Percentiles rank a stretch among this genome's conserved stretches.
Evolutionary conservation across 352 stramenopile species (phyloP).

Genomic region (Phytopythium chamaehyphon): DNA sequence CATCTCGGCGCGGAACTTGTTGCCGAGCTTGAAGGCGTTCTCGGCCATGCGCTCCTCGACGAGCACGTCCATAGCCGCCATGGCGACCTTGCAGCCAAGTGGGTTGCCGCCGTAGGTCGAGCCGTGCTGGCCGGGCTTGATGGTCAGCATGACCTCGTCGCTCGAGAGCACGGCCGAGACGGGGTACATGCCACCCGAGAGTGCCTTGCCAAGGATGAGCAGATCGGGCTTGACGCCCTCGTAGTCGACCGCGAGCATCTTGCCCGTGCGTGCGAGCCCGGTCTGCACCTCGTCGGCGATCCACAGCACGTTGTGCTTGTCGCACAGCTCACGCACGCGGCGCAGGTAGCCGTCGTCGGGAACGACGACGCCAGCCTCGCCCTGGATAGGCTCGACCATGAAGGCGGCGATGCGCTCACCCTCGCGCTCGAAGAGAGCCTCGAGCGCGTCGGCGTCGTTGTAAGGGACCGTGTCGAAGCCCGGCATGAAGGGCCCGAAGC

Average conservation of each 20-base stretch:
- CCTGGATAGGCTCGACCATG: conserved; percentile 99
- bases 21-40: conserved; percentile 92
- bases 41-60: conserved; percentile 95
- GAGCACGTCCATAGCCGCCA: conserved; percentile 91
- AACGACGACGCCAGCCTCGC: conserved; percentile 98
- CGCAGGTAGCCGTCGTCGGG: conserved; percentile 96
- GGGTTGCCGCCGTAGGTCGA: conserved; percentile 98
- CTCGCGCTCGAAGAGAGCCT: conserved; percentile 76
- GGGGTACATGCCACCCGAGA: conserved; percentile 97
- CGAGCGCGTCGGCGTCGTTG: conserved; percentile 91
- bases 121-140: conserved; percentile 97
- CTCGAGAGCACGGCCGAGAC: conserved; percentile 96
- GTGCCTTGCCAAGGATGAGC: conserved; percentile 94
- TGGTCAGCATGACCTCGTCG: conserved; percentile 97
- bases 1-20: conserved; percentile 92
- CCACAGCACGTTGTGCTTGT: conserved; percentile 98
- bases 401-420: conserved; percentile 94
- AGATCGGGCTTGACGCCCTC: conserved; percentile 98
- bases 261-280: conserved; percentile 95
- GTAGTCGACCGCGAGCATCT: conserved; percentile 96
- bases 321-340: conserved; percentile 88
- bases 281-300: conserved; percentile 99
- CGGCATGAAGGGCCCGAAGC: conserved; percentile 98
- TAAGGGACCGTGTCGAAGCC: conserved; percentile 93
- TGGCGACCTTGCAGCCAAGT: conserved; percentile 96